A percentile compares a stretch with the other conserved stretches of the same genome.
phyloP scores from a whole-genome alignment of 2,329 filamentous ascomycete genomes.

The Davidsoniella eucalypti region DNA sequence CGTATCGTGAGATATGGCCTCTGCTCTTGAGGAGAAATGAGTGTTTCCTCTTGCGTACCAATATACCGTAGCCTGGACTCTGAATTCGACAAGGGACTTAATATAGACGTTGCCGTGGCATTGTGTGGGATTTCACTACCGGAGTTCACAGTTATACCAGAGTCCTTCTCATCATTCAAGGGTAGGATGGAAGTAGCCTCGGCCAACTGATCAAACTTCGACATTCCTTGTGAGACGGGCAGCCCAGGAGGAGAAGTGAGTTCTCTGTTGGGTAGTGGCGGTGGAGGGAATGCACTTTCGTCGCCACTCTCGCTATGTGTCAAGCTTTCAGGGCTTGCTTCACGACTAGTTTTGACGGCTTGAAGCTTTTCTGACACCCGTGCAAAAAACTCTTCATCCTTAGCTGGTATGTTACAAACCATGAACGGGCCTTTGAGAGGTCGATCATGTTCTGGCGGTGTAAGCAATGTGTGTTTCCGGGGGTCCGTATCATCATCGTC shows the following conservation, averaged over 20 bases:
- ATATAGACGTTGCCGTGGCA: neutral
- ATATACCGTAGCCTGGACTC: neutral
- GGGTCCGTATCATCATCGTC: slow-evolving; percentile 10
- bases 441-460: slow-evolving; percentile 27
- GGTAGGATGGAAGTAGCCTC: too few relatives aligned
- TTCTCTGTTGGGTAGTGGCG: slow-evolving; percentile 13
- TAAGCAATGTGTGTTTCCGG: slow-evolving; percentile 15
- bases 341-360: slow-evolving; percentile 29
- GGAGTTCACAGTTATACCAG: too few relatives aligned
- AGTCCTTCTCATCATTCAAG: too few relatives aligned
- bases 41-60: neutral
- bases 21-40: too few relatives aligned
- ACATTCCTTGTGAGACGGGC: too few relatives aligned
- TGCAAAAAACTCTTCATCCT: slow-evolving; percentile 38
- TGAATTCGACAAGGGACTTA: neutral
- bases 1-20: too few relatives aligned
- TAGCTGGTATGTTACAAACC: slow-evolving; percentile 37
- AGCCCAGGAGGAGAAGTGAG: too few relatives aligned
- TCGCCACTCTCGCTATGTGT: neutral
- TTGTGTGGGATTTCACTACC: too few relatives aligned
- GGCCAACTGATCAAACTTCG: too few relatives aligned
- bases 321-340: slow-evolving; percentile 16
- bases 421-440: slow-evolving; percentile 35
- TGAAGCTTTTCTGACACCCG: slow-evolving; percentile 35
- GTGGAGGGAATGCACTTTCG: neutral